These are phyloP conservation scores for Camptophora hylomeconis DNA, from an alignment of 2,329 filamentous ascomycete genomes.

Conservation along the genomic window DNA sequence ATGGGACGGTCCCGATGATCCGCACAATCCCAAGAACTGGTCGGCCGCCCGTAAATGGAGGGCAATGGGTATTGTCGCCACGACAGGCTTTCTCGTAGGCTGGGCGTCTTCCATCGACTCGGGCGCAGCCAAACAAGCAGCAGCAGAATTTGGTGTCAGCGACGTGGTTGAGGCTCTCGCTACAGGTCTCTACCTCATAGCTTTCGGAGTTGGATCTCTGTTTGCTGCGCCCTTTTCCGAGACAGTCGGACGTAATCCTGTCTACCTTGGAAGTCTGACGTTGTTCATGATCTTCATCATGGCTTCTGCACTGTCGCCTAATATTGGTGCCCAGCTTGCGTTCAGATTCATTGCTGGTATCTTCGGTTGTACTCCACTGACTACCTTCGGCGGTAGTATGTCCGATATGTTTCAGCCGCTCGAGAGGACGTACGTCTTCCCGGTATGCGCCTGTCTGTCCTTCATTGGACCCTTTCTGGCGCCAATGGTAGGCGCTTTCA, in stretches of 20 bases:
- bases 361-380: conserved; percentile 16
- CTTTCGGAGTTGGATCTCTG: neutral
- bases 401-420: neutral
- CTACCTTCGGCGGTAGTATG: neutral
- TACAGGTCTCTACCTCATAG: conserved; percentile 22
- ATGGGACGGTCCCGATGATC: too few species aligned
- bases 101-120: conserved; percentile 5
- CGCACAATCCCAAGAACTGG: conserved; percentile 6
- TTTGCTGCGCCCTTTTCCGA: neutral
- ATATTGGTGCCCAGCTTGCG: conserved; percentile 24
- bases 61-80: conserved; percentile 1
- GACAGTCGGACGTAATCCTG: neutral
- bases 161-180: conserved; percentile 32
- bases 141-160: conserved; percentile 29
- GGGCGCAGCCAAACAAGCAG: conserved; percentile 4
- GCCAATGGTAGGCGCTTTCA: conserved; percentile 1
- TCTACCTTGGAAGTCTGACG: neutral
- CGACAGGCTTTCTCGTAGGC: conserved; percentile 3
- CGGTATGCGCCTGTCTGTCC: neutral
- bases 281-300: neutral
- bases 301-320: conserved; percentile 10
- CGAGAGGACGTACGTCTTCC: neutral
- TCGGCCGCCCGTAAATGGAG: neutral
- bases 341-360: conserved; percentile 24
- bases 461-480: conserved; percentile 1